These are phyloP conservation scores for Agastache rugosa DNA, from an alignment of 257 asterid genomes.

Conservation along the genomic window DNA sequence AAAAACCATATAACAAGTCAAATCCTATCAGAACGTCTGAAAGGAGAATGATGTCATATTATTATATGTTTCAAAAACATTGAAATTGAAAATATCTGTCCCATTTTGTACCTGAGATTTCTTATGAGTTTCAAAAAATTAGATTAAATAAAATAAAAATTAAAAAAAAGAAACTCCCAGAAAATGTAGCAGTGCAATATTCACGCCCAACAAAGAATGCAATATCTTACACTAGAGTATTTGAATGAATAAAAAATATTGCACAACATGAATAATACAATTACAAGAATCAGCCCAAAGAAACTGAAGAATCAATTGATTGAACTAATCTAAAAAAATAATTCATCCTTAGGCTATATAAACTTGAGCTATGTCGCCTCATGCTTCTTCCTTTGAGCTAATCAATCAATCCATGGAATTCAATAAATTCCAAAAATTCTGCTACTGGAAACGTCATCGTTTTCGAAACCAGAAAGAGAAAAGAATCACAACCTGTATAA, in stretches of 20 bases:
- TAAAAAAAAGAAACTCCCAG: background rate
- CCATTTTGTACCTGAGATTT: too few relatives aligned
- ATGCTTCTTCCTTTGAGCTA: conserved; percentile 33
- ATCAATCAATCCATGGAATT: conserved; percentile 27
- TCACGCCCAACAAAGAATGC: conserved; percentile 15
- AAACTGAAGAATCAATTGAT: conserved; percentile 49
- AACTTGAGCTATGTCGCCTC: conserved; percentile 32
- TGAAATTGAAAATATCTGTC: too few relatives aligned
- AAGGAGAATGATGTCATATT: too few relatives aligned
- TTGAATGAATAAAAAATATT: conserved; percentile 36
- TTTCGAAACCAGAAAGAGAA: conserved; percentile 39
- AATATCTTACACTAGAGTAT: conserved; percentile 23
- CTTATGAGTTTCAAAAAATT: background rate
- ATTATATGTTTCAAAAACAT: too few relatives aligned
- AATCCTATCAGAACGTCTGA: too few relatives aligned
- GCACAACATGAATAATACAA: conserved; percentile 34
- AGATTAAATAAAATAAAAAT: background rate
- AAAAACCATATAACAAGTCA: too few relatives aligned
- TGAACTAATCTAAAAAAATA: conserved; percentile 36
- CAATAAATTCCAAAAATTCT: conserved; percentile 27
- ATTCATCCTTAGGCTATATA: conserved; percentile 31
- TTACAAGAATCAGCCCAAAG: conserved; percentile 31
- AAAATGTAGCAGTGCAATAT: background rate
- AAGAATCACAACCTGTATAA: conserved; percentile 48
- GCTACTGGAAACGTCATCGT: conserved; percentile 38